Base-by-base conservation (phyloP, 176 grass and related monocot genomes). In the Secale cereale region DNA sequence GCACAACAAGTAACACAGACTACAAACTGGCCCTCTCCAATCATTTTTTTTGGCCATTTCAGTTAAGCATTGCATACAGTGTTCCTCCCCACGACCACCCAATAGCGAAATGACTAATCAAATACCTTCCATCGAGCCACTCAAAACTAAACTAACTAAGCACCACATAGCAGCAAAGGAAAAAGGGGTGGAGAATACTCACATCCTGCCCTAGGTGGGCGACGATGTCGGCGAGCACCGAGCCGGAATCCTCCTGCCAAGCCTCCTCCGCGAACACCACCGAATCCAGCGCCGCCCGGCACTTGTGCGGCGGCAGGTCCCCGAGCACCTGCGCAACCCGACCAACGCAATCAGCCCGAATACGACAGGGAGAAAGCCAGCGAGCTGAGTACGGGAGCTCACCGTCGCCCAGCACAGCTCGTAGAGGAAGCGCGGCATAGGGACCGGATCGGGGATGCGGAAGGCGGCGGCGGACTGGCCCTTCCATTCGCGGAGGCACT, bases 381-480 rank as follows among this genome's bases (percentile, higher is more conserved):
- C 65, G 26, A 31, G 60, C 37, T 1, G 76, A 84, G 68, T 37
- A 22, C 80, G 28, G 16, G 56, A 85, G 92, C 86, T 85, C 59
- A 93, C 97, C 90, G 89, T 88, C n/a, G 90, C 94, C 91, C 92
- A 99, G 90, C 97, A 99, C 65, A 99, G 88, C 80, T 99, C 97
- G 87, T 91, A 99, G 88, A 99, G 97, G 86, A 99, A 99, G 50
- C 94, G 94, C 59, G 76, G 40, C 93, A 99, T 92, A 52, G 93
- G 93, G 56, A 99, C 97, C 37, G 93, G 94, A 92, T 99, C 94
- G 54, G 91, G 36, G 52, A 91, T 25, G 57, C 88, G 89, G 88
- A 86, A 92, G 79, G 85, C 56, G 39, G 65, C 76, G 81, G 77
- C 82, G 35, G 93, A 75, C 86, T 93, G 88, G 84, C 76, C 81